Conservation (phyloP, 495 filamentous ascomycete species). For the Cenococcum geophilum region DNA sequence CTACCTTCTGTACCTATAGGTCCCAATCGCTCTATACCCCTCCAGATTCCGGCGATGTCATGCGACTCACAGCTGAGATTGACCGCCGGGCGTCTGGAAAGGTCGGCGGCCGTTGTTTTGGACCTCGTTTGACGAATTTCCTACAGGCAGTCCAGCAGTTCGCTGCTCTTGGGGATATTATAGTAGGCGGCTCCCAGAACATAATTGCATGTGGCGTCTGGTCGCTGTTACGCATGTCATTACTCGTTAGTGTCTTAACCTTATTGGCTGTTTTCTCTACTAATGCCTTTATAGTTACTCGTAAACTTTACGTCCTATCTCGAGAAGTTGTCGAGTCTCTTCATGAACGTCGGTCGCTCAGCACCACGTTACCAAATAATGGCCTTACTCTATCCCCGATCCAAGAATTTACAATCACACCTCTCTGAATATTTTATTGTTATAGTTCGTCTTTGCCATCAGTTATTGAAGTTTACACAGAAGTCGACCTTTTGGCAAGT, state of each 20-base stretch:
- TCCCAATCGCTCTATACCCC: conserved; percentile 25
- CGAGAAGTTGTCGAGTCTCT: conserved; percentile 40
- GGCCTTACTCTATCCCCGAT: conserved; percentile 41
- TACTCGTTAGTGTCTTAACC: conserved; percentile 35
- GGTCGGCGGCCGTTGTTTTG: conserved; percentile 38
- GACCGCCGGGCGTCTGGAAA: no score
- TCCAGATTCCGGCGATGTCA: conserved; percentile 39
- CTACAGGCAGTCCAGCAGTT: conserved; percentile 44
- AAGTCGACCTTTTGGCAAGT: conserved; percentile 39
- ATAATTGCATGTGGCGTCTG: conserved; percentile 45
- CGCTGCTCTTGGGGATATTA: conserved; percentile 42
- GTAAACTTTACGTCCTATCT: conserved; percentile 35
- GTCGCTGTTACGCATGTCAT: conserved; percentile 40
- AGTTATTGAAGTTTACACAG: conserved; percentile 36
- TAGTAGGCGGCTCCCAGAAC: conserved; percentile 45
- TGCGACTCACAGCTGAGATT: conserved; percentile 43
- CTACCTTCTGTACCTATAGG: conserved; percentile 31
- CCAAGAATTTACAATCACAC: conserved; percentile 37
- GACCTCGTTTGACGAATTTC: conserved; percentile 41
- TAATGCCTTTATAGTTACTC: conserved; percentile 35
- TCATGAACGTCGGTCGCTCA: conserved; percentile 41
- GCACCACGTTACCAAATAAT: conserved; percentile 43
- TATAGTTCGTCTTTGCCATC: conserved; percentile 41
- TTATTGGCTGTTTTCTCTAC: conserved; percentile 18
- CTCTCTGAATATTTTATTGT: conserved; percentile 45